Conservation (phyloP, 108 stramenopile genomes). For the Parmales sp. region DNA sequence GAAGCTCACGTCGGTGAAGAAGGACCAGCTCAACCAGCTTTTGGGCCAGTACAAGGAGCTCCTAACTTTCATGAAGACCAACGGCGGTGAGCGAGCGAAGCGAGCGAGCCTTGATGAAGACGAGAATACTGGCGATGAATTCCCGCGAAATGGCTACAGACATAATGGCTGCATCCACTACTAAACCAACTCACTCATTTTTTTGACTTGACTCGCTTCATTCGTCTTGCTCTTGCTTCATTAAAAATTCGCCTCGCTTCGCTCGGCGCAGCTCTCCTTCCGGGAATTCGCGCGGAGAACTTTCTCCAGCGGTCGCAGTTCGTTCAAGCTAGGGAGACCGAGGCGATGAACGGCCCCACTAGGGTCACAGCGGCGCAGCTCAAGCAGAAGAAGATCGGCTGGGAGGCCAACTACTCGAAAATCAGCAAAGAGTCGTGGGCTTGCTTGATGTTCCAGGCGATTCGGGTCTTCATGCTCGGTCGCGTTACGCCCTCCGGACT, state of each 20-base stretch:
- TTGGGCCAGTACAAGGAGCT: slow-evolving; percentile 16
- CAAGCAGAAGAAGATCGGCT: neutral
- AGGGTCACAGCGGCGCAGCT: neutral
- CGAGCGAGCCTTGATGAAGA: too few relatives aligned
- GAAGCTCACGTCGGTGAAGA: slow-evolving; percentile 7
- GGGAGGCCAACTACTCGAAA: neutral
- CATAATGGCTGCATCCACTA: too few relatives aligned
- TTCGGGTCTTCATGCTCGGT: slow-evolving; percentile 32
- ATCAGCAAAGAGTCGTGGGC: slow-evolving; percentile 1
- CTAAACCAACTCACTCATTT: too few relatives aligned
- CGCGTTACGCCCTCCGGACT: slow-evolving; percentile 27
- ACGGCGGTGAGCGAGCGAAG: too few relatives aligned
- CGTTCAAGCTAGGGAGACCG: neutral
- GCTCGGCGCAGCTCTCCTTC: too few relatives aligned
- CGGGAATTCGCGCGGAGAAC: slow-evolving; percentile 4
- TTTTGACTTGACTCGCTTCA: too few relatives aligned
- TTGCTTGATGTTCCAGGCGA: slow-evolving; percentile 16
- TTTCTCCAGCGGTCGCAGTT: slow-evolving; percentile 12
- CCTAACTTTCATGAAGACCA: slow-evolving; percentile 13
- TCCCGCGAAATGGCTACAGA: too few relatives aligned
- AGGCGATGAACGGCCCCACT: neutral
- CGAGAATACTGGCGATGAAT: too few relatives aligned
- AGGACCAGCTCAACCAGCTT: slow-evolving; percentile 10
- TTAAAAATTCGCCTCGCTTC: too few relatives aligned
- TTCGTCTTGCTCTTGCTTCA: too few relatives aligned